Evolutionary conservation across 2,329 filamentous ascomycete genomes (phyloP), one percentile per base, ranked within the genome.

Genomic region (Pseudogymnoascus sp.): DNA sequence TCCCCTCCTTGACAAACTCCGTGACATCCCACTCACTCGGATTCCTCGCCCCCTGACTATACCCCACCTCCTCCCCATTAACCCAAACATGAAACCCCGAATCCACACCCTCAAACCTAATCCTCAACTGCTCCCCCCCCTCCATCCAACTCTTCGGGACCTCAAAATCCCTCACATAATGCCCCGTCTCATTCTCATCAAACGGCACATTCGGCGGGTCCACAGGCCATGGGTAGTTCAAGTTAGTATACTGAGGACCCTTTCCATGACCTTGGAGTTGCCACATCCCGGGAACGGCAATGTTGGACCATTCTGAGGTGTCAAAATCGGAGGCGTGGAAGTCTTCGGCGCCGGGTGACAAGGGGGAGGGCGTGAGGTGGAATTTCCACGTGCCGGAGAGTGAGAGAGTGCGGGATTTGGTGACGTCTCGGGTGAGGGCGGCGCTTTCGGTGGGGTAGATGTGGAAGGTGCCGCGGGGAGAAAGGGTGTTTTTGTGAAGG

Each of bases 21-120:
- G 81, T 80, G n/a, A 85, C 75, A 64, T 85, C 82, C 66, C 84
- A 85, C 64, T 85, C 83, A 4, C 80, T 77, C 1, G 83, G 79
- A 66, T 84, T 84, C 28, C 83, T 75, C 33, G 79, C 79, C 14
- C 82, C 83, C 67, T 85, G 82, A 25, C 78, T 79, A 68, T 84
- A 85, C 7, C 83, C 82, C 11, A 84, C 75, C 64, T 79, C 74
- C 59, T 76, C 74, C 0, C 81, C 81, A 67, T 85, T 85, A 2
- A 85, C 70, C 77, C 78, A 85, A 5, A 84, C 73, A 70, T 84
- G 81, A 65, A 81, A 85, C 0, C 82, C 78, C 63, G 79, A 80
- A 65, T 84, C 82, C 1, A 84, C 82, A 1, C 82, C 82, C 64
- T 84, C 82, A 63, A 84, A 84, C 31, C 82, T 74, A 10, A 85